Evolutionary conservation across 257 asterid genomes (phyloP), one percentile per base, ranked within the genome.

Genomic region (Solanum arcanum): DNA sequence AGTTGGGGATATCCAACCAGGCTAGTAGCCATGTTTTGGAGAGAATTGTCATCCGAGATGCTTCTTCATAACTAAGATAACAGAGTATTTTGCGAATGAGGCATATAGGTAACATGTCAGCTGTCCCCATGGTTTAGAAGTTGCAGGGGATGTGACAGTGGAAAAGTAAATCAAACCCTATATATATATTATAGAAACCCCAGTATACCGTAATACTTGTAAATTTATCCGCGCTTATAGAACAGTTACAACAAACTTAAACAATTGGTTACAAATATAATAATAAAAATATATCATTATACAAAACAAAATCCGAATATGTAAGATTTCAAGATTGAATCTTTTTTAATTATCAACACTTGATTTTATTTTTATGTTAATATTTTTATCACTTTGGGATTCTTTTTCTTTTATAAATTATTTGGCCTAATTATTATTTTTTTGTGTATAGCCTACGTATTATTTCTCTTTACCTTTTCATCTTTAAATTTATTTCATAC

Each of bases 221-320:
- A 56, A 56, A 56, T 0, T 20, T 56, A 56, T 56, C 64, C 64
- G 64, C 0, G 0, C 2, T 20, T 56, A 18, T 56, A 56, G 64
- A 56, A 56, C 1, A 56, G 64, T 3, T 69, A 56, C 20, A 56
- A 56, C 64, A 56, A 56, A 56, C 64, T 56, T 56, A 56, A 56
- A 20, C 25, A 56, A 56, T 56, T 20, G 64, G 64, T 20, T 56
- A 20, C 25, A 1, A 3, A 7, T 56, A 11, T 37, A 89, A 84
- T 93, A 94, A 74, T 62, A 62, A 7, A 56, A 20, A 56, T 20
- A 56, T 56, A 56, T 56, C 66, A 59, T 21, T 59, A 59, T 59
- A 56, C 0, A 9, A 21, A 59, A 59, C 2, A 59, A 59, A 59
- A 8, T 59, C 68, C 66, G 3, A 49, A 49, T 49, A 15, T 15